Base-by-base conservation (phyloP, 257 asterid genomes). In the Craterostigma plantagineum region DNA sequence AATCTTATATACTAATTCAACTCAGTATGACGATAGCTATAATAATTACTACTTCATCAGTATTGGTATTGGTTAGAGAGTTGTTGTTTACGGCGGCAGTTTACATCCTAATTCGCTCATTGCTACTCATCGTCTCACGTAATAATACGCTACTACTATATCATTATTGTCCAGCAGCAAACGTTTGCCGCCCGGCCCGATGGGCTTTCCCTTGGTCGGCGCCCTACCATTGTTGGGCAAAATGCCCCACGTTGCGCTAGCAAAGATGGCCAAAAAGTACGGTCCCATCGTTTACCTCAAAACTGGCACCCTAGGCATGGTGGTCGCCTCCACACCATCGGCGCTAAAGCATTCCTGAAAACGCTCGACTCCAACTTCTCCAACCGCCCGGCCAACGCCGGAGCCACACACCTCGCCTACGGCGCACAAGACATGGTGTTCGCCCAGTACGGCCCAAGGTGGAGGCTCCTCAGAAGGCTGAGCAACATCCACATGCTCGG, bases 231-330 rank as follows among this genome's bases (percentile, higher is more conserved):
- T 56, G 7, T 8, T 72, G 39, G 73, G 81, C 7, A 33, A 15
- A 56, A 68, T 65, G 77, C 81, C 77, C 1, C 81, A 72, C 38
- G 55, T 50, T 3, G 42, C 65, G 1, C 56, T 65, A 8, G 74
- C 81, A 5, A 53, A 65, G 9, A 64, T 72, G 81, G 71, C 81
- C 16, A 62, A 57, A 42, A 54, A 18, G 3, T 62, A 68, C 16
- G 77, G 81, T 9, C 74, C 77, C 3, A 35, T 68, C 8, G 68
- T 68, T 53, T 68, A 68, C 48, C 43, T 68, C 10, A 68, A 72
- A 34, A 50, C 68, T 3, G 81, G 81, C 12, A 35, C 63, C 1
- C 37, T 50, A 30, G 71, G 65, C 9, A 56, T 62, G 71, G 71
- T 11, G 5, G 69, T 72, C n/a, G 81, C 74, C 2, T 65, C 81